Conservation (phyloP, 345 rosid genomes). For the Euphorbia tirucalli region DNA sequence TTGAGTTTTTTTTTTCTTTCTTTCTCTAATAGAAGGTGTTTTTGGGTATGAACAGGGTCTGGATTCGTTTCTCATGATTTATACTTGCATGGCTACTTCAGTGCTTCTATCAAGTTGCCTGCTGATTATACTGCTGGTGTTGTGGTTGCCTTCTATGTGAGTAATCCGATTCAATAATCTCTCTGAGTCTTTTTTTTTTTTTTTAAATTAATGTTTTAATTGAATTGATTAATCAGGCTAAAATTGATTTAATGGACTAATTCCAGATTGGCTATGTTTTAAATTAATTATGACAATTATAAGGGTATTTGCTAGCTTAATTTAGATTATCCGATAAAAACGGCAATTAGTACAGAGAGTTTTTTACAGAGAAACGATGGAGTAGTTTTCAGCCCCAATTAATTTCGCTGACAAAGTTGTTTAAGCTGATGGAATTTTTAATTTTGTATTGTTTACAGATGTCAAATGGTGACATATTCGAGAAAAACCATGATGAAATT, state of each 20-base stretch:
- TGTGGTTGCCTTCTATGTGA: constrained; percentile 96
- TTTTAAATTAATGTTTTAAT: too few relatives aligned
- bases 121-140: constrained; percentile 97
- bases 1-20: background rate
- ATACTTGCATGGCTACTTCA: constrained; percentile 89
- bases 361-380: background rate
- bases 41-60: constrained; percentile 58
- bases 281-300: too few relatives aligned
- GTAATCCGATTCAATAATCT: constrained; percentile 29
- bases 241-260: background rate
- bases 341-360: background rate
- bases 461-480: constrained; percentile 91
- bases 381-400: background rate
- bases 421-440: background rate
- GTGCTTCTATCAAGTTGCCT: constrained; percentile 90
- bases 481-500: constrained; percentile 96
- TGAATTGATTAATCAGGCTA: background rate
- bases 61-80: constrained; percentile 95
- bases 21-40: background rate
- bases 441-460: constrained; percentile 41
- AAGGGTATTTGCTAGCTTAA: background rate
- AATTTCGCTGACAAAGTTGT: background rate
- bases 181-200: too few relatives aligned
- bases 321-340: background rate
- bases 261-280: too few relatives aligned